Conservation (phyloP, 2,329 filamentous ascomycete species). For the Aspergillus puulaauensis region DNA sequence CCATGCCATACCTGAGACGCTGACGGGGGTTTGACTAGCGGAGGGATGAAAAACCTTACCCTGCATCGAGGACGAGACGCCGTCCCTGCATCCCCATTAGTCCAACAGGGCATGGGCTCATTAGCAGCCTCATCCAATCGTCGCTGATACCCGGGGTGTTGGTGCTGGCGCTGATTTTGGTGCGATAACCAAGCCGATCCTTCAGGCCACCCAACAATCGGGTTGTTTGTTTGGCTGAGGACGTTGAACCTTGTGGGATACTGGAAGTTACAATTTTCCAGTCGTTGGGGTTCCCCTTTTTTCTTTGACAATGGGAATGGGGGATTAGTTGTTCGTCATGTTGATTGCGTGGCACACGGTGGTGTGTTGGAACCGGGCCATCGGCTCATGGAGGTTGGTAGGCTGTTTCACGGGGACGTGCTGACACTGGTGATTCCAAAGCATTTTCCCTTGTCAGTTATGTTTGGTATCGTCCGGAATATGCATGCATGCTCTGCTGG, state of each 20-base stretch:
- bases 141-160: not conserved
- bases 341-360: not conserved
- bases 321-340: not conserved
- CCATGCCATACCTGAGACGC: not conserved
- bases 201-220: not conserved
- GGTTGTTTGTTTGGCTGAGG: not conserved
- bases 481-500: not conserved
- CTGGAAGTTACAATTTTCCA: not conserved
- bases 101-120: slow-evolving; percentile 3
- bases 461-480: not conserved
- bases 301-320: not conserved
- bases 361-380: not conserved
- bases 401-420: not conserved
- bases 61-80: not conserved
- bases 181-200: not conserved
- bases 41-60: slow-evolving; percentile 1
- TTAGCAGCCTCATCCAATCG: slow-evolving; percentile 5
- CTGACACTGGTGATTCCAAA: not conserved
- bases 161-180: not conserved
- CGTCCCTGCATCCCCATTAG: slow-evolving; percentile 2
- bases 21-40: not conserved
- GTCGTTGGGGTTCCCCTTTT: not conserved
- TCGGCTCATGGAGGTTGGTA: not conserved
- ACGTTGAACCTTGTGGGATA: not conserved
- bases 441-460: not conserved